Evolutionary conservation across 495 filamentous ascomycete genomes (phyloP).

Genomic region (Podospora pseudocomata): DNA sequence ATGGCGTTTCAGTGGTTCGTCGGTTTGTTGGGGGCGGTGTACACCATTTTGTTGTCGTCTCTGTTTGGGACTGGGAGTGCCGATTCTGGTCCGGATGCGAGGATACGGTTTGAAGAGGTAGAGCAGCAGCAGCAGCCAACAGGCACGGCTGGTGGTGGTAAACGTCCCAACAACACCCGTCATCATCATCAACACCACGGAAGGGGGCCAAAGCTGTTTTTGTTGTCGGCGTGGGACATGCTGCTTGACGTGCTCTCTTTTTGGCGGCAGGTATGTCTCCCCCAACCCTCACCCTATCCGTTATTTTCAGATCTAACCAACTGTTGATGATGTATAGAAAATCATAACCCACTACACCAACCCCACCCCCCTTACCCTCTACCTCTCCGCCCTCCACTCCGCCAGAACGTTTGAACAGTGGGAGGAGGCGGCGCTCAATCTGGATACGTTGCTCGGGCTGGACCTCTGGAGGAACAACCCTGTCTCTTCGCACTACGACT

Average conservation of each 20-base stretch:
- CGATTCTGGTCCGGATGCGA: no score
- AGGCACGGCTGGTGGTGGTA: no score
- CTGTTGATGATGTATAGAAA: constrained; percentile 13
- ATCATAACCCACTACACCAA: constrained; percentile 46
- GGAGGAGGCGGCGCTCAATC: constrained; percentile 72
- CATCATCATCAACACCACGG: neutral
- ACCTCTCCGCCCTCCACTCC: constrained; percentile 56
- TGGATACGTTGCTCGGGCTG: constrained; percentile 73
- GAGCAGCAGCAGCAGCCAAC: no score
- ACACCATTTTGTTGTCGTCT: neutral
- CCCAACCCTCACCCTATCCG: neutral
- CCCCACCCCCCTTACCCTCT: constrained; percentile 50
- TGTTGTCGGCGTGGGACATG: constrained; percentile 52
- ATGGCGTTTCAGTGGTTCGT: neutral
- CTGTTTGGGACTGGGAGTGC: neutral
- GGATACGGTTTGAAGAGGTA: no score
- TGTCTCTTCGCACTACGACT: constrained; percentile 81
- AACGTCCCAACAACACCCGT: neutral
- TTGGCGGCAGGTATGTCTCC: constrained; percentile 57
- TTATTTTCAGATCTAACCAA: no score
- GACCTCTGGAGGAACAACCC: constrained; percentile 85
- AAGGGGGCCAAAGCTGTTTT: neutral
- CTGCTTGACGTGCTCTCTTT: constrained; percentile 60
- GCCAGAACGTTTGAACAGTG: constrained; percentile 76
- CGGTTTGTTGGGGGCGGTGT: neutral